A percentile compares a stretch with the other conserved stretches of the same genome.
phyloP scores from a whole-genome alignment of 2,329 filamentous ascomycete species.

The Hymenoscyphus occultus region DNA sequence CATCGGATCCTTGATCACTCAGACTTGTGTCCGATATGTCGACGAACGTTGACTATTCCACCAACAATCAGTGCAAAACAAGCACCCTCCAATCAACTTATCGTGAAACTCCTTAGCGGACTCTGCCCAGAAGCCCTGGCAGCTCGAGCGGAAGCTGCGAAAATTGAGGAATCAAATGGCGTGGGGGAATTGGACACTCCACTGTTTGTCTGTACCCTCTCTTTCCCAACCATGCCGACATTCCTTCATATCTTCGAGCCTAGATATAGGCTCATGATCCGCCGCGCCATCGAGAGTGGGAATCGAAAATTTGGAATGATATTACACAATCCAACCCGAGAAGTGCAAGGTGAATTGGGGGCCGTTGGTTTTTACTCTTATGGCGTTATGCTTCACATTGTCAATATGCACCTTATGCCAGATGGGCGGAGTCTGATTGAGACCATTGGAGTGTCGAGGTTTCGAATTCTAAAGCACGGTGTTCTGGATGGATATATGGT shows the following conservation, averaged over 20 bases:
- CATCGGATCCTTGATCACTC: constrained; percentile 74
- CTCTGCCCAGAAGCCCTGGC: constrained; percentile 69
- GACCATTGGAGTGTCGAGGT: constrained; percentile 72
- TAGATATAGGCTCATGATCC: constrained; percentile 87
- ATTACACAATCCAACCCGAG: constrained; percentile 57
- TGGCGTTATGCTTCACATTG: constrained; percentile 75
- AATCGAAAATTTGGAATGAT: constrained; percentile 82
- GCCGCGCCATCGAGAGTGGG: constrained; percentile 64
- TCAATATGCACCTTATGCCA: constrained; percentile 67
- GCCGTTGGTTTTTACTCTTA: constrained; percentile 63
- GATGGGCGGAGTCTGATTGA: constrained; percentile 83
- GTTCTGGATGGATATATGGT: constrained; percentile 74
- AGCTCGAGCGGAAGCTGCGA: constrained; percentile 50
- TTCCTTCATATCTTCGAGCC: constrained; percentile 91
- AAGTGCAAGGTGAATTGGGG: constrained; percentile 52
- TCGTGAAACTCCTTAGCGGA: constrained; percentile 60
- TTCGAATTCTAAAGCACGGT: constrained; percentile 64
- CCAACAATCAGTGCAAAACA: constrained; percentile 36
- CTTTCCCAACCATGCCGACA: constrained; percentile 79
- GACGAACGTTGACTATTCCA: constrained; percentile 57
- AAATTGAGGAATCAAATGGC: constrained; percentile 55
- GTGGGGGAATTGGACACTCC: constrained; percentile 60
- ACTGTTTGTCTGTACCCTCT: constrained; percentile 77
- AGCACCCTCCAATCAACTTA: constrained; percentile 57
- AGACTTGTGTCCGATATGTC: constrained; percentile 76